Evolutionary conservation across 768 basidiomycete genomes (phyloP).

Genomic region (Vararia minispora): DNA sequence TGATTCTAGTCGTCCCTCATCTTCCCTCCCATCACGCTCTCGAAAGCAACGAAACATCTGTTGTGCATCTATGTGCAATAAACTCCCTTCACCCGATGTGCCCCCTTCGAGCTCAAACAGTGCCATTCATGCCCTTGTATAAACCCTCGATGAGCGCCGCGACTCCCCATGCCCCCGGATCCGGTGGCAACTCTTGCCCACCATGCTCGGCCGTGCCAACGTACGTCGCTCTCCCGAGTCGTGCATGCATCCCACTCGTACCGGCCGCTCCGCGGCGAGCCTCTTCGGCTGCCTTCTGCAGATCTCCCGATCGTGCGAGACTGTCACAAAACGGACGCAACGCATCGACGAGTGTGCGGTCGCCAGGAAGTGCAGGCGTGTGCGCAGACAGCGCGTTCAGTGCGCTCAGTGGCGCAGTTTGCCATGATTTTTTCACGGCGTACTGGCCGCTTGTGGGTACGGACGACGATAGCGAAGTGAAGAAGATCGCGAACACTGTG

Average conservation of each 20-base stretch:
- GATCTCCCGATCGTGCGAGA: slow-evolving; percentile 15
- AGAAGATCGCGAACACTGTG: slow-evolving; percentile 34
- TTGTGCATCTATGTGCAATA: too few species aligned
- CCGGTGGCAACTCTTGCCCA: slow-evolving; percentile 23
- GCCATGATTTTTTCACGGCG: slow-evolving; percentile 21
- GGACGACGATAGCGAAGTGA: slow-evolving; percentile 11
- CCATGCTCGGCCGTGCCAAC: slow-evolving; percentile 23
- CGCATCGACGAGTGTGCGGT: slow-evolving; percentile 48
- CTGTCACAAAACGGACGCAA: slow-evolving; percentile 33
- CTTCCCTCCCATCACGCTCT: slow-evolving; percentile 1
- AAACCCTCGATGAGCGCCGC: slow-evolving; percentile 30
- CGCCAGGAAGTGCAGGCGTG: slow-evolving; percentile 41
- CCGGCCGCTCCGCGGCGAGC: slow-evolving; percentile 33
- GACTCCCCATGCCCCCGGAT: slow-evolving; percentile 50
- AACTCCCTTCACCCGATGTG: too few species aligned
- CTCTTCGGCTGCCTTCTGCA: slow-evolving; percentile 23
- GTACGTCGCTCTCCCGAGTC: slow-evolving; percentile 41
- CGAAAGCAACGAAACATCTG: background rate
- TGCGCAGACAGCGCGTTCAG: slow-evolving; percentile 24
- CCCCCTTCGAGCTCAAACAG: slow-evolving; percentile 6
- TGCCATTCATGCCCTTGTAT: background rate
- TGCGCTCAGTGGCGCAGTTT: slow-evolving; percentile 17
- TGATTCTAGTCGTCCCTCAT: background rate
- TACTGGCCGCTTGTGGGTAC: slow-evolving; percentile 5
- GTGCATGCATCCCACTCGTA: slow-evolving; percentile 35